Base-by-base conservation (phyloP, 805 yeast species). In the Brettanomyces custersianus region DNA sequence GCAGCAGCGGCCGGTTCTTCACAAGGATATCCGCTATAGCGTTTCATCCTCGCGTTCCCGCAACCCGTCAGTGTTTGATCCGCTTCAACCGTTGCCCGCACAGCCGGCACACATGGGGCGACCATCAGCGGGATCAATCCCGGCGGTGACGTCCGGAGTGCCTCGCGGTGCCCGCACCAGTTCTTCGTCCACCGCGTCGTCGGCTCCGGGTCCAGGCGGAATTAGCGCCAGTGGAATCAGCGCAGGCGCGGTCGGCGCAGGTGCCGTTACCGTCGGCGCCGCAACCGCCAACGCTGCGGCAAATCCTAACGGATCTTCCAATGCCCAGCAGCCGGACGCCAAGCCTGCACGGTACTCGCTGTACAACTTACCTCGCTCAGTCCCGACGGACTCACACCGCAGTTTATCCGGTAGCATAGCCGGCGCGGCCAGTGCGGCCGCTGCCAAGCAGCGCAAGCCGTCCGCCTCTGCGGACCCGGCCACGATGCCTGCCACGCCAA, bases 61-160 rank as follows among this genome's bases (percentile, higher is more conserved):
- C 31, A 66, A 66, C 40, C 50, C 56, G 23, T 65, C 72, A 11
- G 59, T 66, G 15, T 57, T 57, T 41, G 64, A 54, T 36, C 62
- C 63, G 3, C 40, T 58, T 29, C 59, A 48, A 34, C 52, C 55
- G 9, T 18, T 43, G 23, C 49, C 47, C 12, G 13, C 21, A 13
- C 25, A 24, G 13, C 34, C 6, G 15, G 10, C 5, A 10, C n/a
- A n/a, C n/a, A n/a, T n/a, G n/a, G n/a, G n/a, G n/a, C n/a, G n/a
- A n/a, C 28, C 34, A 11, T n/a, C 34, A 4, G 25, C 37, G 9
- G 17, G 31, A 12, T 17, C 30, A 20, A 9, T 17, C 6, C 24
- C 36, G 5, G 9, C 9, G 9, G 21, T 25, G n/a, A 12, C 28
- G n/a, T n/a, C n/a, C n/a, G n/a, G n/a, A n/a, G n/a, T n/a, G n/a